Percentiles rank a stretch among this genome's conserved stretches.
These are phyloP conservation scores for Candida tallmaniae DNA, from an alignment of 805 yeast species.

Conservation along the genomic window DNA sequence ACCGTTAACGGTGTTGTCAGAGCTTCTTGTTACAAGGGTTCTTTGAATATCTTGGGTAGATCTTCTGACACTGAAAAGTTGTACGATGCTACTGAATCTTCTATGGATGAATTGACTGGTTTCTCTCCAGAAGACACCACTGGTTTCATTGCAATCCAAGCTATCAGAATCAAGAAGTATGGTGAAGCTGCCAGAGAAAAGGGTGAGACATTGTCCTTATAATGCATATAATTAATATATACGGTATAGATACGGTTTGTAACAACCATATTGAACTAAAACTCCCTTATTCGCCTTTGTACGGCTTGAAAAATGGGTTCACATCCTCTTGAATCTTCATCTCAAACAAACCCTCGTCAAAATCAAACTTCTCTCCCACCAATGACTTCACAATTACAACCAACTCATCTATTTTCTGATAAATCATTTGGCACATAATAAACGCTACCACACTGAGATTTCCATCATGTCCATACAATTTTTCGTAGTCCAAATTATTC, in stretches of 20 bases:
- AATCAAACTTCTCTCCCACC: constrained; percentile 33
- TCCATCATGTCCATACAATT: constrained; percentile 28
- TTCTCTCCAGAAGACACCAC: constrained; percentile 95
- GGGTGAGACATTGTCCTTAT: constrained; percentile 50
- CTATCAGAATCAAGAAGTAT: constrained; percentile 96
- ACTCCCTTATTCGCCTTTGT: too few relatives aligned
- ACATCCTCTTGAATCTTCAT: constrained; percentile 1
- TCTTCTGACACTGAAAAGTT: constrained; percentile 92
- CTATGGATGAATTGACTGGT: constrained; percentile 98
- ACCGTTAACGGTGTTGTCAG: constrained; percentile 97
- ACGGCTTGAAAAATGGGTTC: too few relatives aligned
- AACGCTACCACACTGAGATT: constrained; percentile 23
- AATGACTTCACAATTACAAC: constrained; percentile 25
- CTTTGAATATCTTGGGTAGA: constrained; percentile 82
- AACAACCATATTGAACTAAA: too few relatives aligned
- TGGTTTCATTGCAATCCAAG: constrained; percentile 97
- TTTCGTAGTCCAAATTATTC: constrained; percentile 20
- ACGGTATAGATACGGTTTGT: too few relatives aligned
- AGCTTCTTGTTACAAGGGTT: constrained; percentile 90
- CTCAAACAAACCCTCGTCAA: constrained; percentile 10
- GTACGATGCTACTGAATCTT: constrained; percentile 96
- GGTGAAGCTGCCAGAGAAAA: constrained; percentile 92
- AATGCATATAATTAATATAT: too few relatives aligned
- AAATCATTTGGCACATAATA: constrained; percentile 26
- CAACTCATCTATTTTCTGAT: constrained; percentile 25